Conservation (phyloP, 2,329 filamentous ascomycete species). For the Sporothrix schenckii region DNA sequence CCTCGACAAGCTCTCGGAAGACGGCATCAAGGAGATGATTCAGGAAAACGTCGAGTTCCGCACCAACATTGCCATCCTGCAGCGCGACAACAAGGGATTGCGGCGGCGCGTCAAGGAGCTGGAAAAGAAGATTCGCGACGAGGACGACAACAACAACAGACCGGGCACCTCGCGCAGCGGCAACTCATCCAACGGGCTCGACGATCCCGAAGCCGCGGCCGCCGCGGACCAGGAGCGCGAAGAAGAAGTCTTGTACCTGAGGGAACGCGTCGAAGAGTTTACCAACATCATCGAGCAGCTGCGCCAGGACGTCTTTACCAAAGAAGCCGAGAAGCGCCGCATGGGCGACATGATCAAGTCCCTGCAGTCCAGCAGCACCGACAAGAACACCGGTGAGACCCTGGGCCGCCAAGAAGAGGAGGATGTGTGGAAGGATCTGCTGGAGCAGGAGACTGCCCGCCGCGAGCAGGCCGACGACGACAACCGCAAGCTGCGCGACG, state of each 20-base stretch:
- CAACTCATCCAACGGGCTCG: constrained; percentile 60
- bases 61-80: constrained; percentile 82
- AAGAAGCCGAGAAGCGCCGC: constrained; percentile 83
- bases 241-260: constrained; percentile 81
- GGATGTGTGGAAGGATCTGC: constrained; percentile 92
- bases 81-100: constrained; percentile 86
- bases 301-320: constrained; percentile 72
- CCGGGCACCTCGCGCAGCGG: constrained; percentile 62
- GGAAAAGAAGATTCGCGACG: constrained; percentile 74
- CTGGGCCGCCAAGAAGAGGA: constrained; percentile 63
- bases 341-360: constrained; percentile 76
- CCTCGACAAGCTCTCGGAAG: constrained; percentile 88
- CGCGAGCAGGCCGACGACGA: constrained; percentile 91
- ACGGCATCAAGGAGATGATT: constrained; percentile 97
- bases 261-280: constrained; percentile 83
- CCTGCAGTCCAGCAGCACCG: constrained; percentile 59
- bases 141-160: constrained; percentile 54
- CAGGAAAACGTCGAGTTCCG: constrained; percentile 95
- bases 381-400: constrained; percentile 48
- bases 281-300: constrained; percentile 82
- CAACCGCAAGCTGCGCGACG: constrained; percentile 79
- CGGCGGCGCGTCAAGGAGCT: constrained; percentile 81
- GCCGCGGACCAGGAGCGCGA: constrained; percentile 70
- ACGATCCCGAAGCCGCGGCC: constrained; percentile 54
- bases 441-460: constrained; percentile 86